Evolutionary conservation across 495 filamentous ascomycete species (phyloP), one percentile per base, ranked within the genome.

Genomic region (Cudoniella acicularis): DNA sequence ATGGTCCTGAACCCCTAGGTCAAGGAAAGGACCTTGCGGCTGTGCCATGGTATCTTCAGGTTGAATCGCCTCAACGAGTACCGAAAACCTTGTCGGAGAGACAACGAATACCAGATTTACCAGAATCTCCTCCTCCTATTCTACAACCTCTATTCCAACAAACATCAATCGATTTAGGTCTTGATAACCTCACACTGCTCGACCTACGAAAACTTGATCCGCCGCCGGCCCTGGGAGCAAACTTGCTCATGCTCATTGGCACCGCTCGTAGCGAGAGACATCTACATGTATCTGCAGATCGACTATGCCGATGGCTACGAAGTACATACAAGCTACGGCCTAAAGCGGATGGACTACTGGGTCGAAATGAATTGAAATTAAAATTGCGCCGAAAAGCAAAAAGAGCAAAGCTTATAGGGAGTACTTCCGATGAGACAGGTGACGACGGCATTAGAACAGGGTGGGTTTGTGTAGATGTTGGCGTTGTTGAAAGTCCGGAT

Each of bases 381-480:
- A 96, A 91, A 64, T 73, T 96, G 50, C 81, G 87, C 42, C 78
- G 94, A 25, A 89, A 89, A 67, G 84, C 84, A n/a, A 87, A 86
- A 66, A 82, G 89, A 56, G 87, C 89, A 13, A 88, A 86, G 70
- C 72, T 96, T 52, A 69, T 94, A 26, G 87, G 85, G 72, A 77
- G 72, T 16, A 64, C 67, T 25, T 49, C 58, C 43, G 84, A 74
- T 36, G 69, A 66, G 3, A 76, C 81, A 43, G 64, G 69, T 0
- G 84, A 95, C 64, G 91, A 96, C 64, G 92, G 91, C 1, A 89
- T 96, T 40, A 83, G 83, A 24, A 95, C 92, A 16, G 92, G 91
- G 0, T 98, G 94, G 94, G 88, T 98, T 9, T 98, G 95, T 72
- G 89, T 98, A 43, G 92, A 96, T 71, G 77, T 91, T 1, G 91